Evolutionary conservation across 257 asterid species (phyloP), one percentile per base, ranked within the genome.

Genomic region (Schizonepeta tenuifolia): DNA sequence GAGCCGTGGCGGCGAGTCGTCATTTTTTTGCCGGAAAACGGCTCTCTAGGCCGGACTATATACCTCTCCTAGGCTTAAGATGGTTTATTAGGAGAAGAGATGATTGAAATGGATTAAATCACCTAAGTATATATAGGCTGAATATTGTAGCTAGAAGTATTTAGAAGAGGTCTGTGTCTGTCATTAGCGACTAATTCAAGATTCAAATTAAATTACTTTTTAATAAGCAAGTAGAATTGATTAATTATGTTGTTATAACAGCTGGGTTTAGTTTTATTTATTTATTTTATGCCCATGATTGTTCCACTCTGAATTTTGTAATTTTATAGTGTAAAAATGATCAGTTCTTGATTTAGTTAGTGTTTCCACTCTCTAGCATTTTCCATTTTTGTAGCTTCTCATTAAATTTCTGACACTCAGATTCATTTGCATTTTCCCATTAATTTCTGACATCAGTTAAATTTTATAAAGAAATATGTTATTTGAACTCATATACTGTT

Each of bases 151-250:
- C n/a, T n/a, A n/a, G n/a, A n/a, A n/a, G n/a, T n/a, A n/a, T n/a
- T n/a, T n/a, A n/a, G n/a, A 15, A 67, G 6, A 62, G 59, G n/a
- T n/a, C n/a, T n/a, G n/a, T n/a, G 70, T 86, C 87, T 83, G 85
- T 82, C 90, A 65, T 58, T 69, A 40, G 70, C 41, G 75, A 74
- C 72, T 69, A 18, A 6, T 67, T 65, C 79, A 77, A 57, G 69
- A 71, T 59, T 76, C 55, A n/a, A 67, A 6, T 80, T 62, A 9
- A 33, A 77, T 70, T 21, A 21, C 61, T 55, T 47, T 46, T 24
- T 20, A 26, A 12, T 0, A 67, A 50, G 44, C 56, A 55, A 61
- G 35, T 77, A 20, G 18, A 31, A 59, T 51, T 41, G 22, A 21
- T 11, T n/a, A n/a, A n/a, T 33, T 24, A 14, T 15, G 57, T 69